Base-by-base conservation (phyloP, 1,284 basidiomycete genomes). In the Coniferiporia weirii region DNA sequence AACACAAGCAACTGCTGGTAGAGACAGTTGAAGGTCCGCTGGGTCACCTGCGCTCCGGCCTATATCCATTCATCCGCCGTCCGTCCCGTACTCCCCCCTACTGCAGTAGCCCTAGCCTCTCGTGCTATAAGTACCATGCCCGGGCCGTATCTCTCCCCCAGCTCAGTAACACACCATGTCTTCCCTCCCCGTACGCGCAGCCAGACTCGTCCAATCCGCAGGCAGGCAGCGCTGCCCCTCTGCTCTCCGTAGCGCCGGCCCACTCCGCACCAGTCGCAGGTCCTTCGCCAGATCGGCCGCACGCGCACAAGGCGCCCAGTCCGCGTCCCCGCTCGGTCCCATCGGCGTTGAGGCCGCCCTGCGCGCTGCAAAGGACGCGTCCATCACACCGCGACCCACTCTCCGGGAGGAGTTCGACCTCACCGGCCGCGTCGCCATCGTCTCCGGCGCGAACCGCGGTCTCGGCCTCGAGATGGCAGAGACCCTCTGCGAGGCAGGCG, bases 381-480 rank as follows among this genome's bases (percentile, higher is more conserved):
- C 66, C 0, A 59, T 72, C 49, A 64, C 64, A 19, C 72, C 75
- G 12, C 71, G 71, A 3, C 71, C 80, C 22, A 82, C 79, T 69
- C 78, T 91, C 65, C 85, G 80, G 67, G 76, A 85, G 60, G 89
- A 91, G 67, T 93, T 94, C 73, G 79, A 83, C 9, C 79, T 93
- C 45, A 75, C 74, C n/a, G 85, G 85, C 65, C 83, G 88, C 22
- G 88, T 91, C 13, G 86, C 82, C 38, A 76, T 93, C 61, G 83
- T 93, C 47, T 89, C 90, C 0, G 90, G 90, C 10, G 92, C 79
- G 2, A 90, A 89, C 66, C 79, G 91, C 52, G 91, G 91, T 1
- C 79, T 94, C 9, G 91, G 92, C 3, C 79, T 94, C 45, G 89
- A 91, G 72, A 87, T 91, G 81, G 89, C 89, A 34, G 76, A 91